Conservation (phyloP, 2,329 filamentous ascomycete genomes). For the Phialophora verrucosa region DNA sequence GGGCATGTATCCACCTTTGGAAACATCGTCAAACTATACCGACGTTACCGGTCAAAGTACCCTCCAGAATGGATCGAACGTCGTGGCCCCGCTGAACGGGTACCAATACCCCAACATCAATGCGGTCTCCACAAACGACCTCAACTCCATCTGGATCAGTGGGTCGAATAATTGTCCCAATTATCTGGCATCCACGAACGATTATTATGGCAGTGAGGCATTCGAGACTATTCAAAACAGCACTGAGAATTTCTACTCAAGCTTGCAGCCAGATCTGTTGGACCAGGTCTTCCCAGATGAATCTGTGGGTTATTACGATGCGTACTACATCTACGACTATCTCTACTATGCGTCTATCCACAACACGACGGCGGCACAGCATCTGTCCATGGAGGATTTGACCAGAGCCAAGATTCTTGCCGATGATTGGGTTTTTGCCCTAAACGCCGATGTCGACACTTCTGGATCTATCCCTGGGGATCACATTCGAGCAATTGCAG, state of each 20-base stretch:
- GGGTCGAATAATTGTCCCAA: constrained; percentile 55
- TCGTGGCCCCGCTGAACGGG: constrained; percentile 58
- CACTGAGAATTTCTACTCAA: constrained; percentile 54
- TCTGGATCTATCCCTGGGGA: constrained; percentile 37
- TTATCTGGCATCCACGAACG: constrained; percentile 45
- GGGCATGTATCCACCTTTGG: constrained; percentile 62
- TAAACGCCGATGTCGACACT: constrained; percentile 46
- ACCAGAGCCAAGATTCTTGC: constrained; percentile 48
- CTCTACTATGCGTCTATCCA: constrained; percentile 61
- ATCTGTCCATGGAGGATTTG: constrained; percentile 43
- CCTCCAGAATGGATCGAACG: constrained; percentile 55
- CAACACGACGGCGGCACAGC: constrained; percentile 51
- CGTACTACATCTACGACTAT: constrained; percentile 62
- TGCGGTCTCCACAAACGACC: constrained; percentile 53
- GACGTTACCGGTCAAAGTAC: constrained; percentile 47
- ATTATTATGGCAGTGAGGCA: constrained; percentile 51
- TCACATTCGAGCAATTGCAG: constrained; percentile 49
- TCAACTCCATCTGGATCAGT: constrained; percentile 57
- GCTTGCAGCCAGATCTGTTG: constrained; percentile 53
- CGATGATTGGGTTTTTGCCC: constrained; percentile 55
- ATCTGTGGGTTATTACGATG: constrained; percentile 57
- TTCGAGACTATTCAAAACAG: constrained; percentile 49
- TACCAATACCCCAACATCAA: constrained; percentile 64
- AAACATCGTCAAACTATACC: constrained; percentile 44
- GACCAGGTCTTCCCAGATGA: constrained; percentile 48